A percentile compares a stretch with the other conserved stretches of the same genome.
These are phyloP conservation scores for Fusarium sp. DNA, from an alignment of 2,329 filamentous ascomycete species.

Conservation along the genomic window DNA sequence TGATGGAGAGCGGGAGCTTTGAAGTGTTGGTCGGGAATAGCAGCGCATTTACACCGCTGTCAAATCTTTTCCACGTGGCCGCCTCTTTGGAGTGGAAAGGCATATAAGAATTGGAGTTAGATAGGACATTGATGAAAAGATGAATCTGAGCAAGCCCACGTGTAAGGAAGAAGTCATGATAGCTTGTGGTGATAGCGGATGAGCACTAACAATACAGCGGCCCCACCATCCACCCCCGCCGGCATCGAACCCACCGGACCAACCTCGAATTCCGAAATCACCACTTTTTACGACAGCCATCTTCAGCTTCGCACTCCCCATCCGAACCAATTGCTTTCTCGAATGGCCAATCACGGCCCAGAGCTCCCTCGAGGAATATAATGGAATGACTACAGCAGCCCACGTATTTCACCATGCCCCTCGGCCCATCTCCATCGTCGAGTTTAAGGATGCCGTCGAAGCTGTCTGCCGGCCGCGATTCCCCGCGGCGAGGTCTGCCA, in stretches of 20 bases:
- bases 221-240: conserved; percentile 15
- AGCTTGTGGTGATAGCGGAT: background rate
- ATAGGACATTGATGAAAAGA: background rate
- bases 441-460: conserved; percentile 62
- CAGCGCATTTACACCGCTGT: conserved; percentile 49
- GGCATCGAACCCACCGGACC: conserved; percentile 21
- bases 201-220: background rate
- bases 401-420: conserved; percentile 53
- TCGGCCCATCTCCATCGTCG: conserved; percentile 51
- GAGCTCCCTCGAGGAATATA: conserved; percentile 27
- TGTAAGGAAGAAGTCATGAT: background rate
- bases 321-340: background rate
- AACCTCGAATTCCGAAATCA: conserved; percentile 26
- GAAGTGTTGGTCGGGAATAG: conserved; percentile 71
- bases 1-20: conserved; percentile 74
- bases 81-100: background rate
- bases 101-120: background rate
- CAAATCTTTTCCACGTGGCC: background rate
- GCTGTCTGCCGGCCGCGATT: conserved; percentile 64
- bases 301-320: background rate
- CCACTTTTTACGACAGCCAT: background rate
- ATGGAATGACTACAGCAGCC: conserved; percentile 52
- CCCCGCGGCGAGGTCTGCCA: conserved; percentile 51
- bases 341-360: conserved; percentile 34
- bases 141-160: background rate